Evolutionary conservation across 2,329 filamentous ascomycete genomes (phyloP), one percentile per base, ranked within the genome.

Genomic region (Coleophoma cylindrospora): DNA sequence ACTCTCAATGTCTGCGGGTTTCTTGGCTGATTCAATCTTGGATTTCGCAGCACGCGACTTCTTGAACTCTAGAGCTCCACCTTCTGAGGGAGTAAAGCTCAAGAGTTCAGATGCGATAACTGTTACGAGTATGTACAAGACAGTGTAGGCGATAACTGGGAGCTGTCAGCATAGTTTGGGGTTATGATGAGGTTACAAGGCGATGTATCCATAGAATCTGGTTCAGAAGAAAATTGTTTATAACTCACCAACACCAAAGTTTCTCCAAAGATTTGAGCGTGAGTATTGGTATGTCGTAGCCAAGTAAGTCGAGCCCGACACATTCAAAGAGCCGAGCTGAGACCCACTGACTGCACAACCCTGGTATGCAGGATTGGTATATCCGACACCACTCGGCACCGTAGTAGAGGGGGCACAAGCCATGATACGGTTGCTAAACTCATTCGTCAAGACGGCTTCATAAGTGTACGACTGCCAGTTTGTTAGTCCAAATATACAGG

Each of bases 111-210:
- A 83, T 1, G 84, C 86, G 19, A 87, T 57, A 5, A 86, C 77
- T 0, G 88, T 92, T 32, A 92, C 68, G 11, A 84, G 57, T 12
- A 95, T 79, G 61, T 92, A 95, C 5, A 90, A 75, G 1, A 89
- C 73, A 1, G 82, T 79, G 57, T 89, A 94, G 0, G 85, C 88
- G 57, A 91, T 82, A 1, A 94, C 68, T 27, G 7, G 27, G 27
- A 27, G 6, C 9, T 6, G 27, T 27, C 27, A 27, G 27, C 9
- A 10, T 27, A 27, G 27, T 27, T 27, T 27, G 27, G 8, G 27
- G 27, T 8, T 27, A 10, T 10, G 27, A 10, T 27, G 4, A 27
- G 27, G 9, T 27, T 27, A 5, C 27, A 27, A 27, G 19, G 7
- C 7, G 4, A 27, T 6, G 27, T 10, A 27, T 8, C 2, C 7